phyloP scores from a whole-genome alignment of 2,329 filamentous ascomycete species.

The Fusarium armeniacum region DNA sequence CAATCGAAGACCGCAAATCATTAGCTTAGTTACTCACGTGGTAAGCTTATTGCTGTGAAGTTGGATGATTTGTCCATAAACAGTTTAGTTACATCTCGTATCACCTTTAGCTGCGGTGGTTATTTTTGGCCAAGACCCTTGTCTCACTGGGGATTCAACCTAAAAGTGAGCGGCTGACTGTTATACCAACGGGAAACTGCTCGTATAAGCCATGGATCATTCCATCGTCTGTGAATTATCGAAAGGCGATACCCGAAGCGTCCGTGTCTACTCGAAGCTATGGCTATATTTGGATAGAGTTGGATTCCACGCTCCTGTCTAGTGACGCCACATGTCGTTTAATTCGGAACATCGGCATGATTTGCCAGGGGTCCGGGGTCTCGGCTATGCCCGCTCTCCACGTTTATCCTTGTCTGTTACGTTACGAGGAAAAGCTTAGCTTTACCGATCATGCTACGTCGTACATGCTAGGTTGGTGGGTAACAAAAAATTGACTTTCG shows the following conservation, averaged over 20 bases:
- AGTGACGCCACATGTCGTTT: constrained; percentile 17
- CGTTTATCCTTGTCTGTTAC: constrained; percentile 23
- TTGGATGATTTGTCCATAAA: constrained; percentile 4
- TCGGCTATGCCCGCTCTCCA: constrained; percentile 27
- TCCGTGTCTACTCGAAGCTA: neutral
- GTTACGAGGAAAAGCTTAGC: constrained; percentile 13
- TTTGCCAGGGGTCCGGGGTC: neutral
- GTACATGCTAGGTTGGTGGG: neutral
- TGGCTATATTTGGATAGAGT: neutral
- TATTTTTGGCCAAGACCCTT: constrained; percentile 24
- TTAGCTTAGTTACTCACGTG: constrained; percentile 10
- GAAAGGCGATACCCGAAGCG: constrained; percentile 16
- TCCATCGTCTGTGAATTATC: constrained; percentile 16
- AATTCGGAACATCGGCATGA: constrained; percentile 15
- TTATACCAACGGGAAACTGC: neutral
- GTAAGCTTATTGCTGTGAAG: neutral
- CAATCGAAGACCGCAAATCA: neutral
- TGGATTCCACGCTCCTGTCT: neutral
- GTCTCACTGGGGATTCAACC: neutral
- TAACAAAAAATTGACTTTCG: neutral
- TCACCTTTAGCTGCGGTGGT: neutral
- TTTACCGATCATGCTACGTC: neutral
- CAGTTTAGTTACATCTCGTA: constrained; percentile 23
- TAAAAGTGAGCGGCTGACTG: neutral
- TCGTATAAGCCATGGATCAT: constrained; percentile 28